A percentile compares a stretch with the other conserved stretches of the same genome.
phyloP scores from a whole-genome alignment of 495 filamentous ascomycete species.

The Amniculicola lignicola region DNA sequence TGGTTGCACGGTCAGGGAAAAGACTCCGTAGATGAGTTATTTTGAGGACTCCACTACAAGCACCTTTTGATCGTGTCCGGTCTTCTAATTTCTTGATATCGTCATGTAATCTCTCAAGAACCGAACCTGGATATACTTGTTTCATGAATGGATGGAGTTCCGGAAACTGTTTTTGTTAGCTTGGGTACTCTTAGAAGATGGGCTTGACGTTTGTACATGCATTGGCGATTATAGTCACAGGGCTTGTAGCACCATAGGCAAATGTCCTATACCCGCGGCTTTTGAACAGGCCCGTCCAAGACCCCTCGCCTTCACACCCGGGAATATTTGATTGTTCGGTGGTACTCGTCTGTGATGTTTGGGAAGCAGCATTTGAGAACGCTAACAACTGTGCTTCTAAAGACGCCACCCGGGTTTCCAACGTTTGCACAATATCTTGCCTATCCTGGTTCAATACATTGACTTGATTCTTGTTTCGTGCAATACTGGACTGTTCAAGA shows the following conservation, averaged over 20 bases:
- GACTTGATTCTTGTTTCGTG: too few species aligned
- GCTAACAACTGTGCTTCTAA: conserved; percentile 7
- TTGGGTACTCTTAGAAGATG: background rate
- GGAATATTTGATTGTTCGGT: background rate
- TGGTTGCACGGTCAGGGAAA: conserved; percentile 8
- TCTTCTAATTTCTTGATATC: conserved; percentile 17
- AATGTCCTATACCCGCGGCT: conserved; percentile 20
- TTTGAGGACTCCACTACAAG: background rate
- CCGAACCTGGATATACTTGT: conserved; percentile 13
- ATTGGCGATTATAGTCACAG: conserved; percentile 14
- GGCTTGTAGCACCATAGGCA: conserved; percentile 19
- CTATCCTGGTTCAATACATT: too few species aligned
- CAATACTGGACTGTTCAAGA: too few species aligned
- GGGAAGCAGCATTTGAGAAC: background rate
- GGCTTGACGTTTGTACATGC: background rate
- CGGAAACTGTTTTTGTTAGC: conserved; percentile 23
- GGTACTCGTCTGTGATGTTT: background rate
- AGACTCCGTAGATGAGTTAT: conserved; percentile 9
- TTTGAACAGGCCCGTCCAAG: conserved; percentile 17
- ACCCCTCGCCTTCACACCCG: background rate
- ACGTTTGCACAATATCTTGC: too few species aligned
- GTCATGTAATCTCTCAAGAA: conserved; percentile 5
- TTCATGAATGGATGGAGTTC: conserved; percentile 23
- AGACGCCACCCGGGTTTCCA: too few species aligned
- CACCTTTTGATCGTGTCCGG: background rate